phyloP scores from a whole-genome alignment of 306 rosid genomes.

The Dalbergia cultrata region DNA sequence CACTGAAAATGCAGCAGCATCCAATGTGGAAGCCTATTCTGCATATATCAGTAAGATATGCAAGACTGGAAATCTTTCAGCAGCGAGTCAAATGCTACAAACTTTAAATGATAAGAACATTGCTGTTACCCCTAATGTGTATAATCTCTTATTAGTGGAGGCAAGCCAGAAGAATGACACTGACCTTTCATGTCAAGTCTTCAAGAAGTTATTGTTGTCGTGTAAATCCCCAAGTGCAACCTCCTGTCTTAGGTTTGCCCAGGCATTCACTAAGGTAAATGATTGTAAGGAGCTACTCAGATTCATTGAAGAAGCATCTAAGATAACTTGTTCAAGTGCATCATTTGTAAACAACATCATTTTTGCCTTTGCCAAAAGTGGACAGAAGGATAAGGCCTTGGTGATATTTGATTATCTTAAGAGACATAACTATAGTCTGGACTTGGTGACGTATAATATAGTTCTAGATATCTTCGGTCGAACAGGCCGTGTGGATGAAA shows the following conservation, averaged over 20 bases:
- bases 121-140: slow-evolving; percentile 46
- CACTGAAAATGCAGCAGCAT: slow-evolving; percentile 50
- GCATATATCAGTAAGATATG: slow-evolving; percentile 55
- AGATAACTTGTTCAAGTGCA: slow-evolving; percentile 56
- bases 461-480: slow-evolving; percentile 78
- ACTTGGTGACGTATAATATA: slow-evolving; percentile 74
- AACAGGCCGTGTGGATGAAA: slow-evolving; percentile 63
- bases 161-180: slow-evolving; percentile 68
- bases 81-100: slow-evolving; percentile 58
- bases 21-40: slow-evolving; percentile 41
- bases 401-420: slow-evolving; percentile 65
- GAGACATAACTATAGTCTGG: slow-evolving; percentile 52
- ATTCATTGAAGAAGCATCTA: slow-evolving; percentile 57
- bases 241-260: slow-evolving; percentile 64
- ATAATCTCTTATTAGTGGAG: slow-evolving; percentile 57
- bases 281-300: slow-evolving; percentile 55
- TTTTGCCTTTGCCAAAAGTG: slow-evolving; percentile 69
- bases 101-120: slow-evolving; percentile 53
- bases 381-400: slow-evolving; percentile 76
- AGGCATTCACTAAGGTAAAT: slow-evolving; percentile 62
- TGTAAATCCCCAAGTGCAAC: slow-evolving; percentile 54
- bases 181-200: slow-evolving; percentile 58
- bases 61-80: slow-evolving; percentile 55
- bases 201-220: slow-evolving; percentile 60
- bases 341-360: slow-evolving; percentile 68